Conservation (phyloP, 2,329 filamentous ascomycete species). For the Apiospora arundinis region DNA sequence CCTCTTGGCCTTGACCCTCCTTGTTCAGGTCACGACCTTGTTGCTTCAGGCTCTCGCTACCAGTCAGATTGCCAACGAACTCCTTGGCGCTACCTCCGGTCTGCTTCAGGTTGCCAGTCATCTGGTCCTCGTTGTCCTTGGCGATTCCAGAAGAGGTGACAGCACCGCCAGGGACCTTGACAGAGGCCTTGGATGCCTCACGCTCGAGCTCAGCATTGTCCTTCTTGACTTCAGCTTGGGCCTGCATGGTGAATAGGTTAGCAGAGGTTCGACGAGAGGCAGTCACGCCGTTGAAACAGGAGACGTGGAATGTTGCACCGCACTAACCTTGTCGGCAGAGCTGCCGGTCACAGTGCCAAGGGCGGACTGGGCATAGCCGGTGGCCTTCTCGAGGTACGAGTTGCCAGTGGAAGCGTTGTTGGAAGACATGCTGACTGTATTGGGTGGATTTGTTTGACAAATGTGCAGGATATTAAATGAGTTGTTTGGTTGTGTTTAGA, state of each 20-base stretch:
- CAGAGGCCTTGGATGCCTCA: slow-evolving; percentile 75
- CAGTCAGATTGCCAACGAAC: slow-evolving; percentile 74
- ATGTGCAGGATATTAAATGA: neutral
- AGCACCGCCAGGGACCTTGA: slow-evolving; percentile 75
- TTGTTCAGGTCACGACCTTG: slow-evolving; percentile 79
- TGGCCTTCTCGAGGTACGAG: slow-evolving; percentile 76
- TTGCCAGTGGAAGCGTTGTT: slow-evolving; percentile 76
- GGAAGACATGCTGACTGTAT: slow-evolving; percentile 43
- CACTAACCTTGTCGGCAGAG: slow-evolving; percentile 65
- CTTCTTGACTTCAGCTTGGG: slow-evolving; percentile 69
- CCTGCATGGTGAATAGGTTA: slow-evolving; percentile 40
- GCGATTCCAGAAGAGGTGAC: slow-evolving; percentile 73
- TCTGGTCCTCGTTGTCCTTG: slow-evolving; percentile 75
- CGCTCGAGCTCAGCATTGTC: slow-evolving; percentile 70
- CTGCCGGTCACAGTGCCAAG: slow-evolving; percentile 77
- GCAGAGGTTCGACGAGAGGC: slow-evolving; percentile 20
- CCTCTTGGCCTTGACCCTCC: slow-evolving; percentile 81
- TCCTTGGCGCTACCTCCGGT: slow-evolving; percentile 89
- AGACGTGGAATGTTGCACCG: neutral
- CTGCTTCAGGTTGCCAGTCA: slow-evolving; percentile 82
- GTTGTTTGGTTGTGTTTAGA: neutral
- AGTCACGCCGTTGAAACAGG: neutral
- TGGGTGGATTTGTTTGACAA: slow-evolving; percentile 14
- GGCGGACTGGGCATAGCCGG: slow-evolving; percentile 74
- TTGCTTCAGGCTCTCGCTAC: slow-evolving; percentile 69